These are phyloP conservation scores for Alternaria arborescens DNA, from an alignment of 2,329 filamentous ascomycete genomes.

Conservation along the genomic window DNA sequence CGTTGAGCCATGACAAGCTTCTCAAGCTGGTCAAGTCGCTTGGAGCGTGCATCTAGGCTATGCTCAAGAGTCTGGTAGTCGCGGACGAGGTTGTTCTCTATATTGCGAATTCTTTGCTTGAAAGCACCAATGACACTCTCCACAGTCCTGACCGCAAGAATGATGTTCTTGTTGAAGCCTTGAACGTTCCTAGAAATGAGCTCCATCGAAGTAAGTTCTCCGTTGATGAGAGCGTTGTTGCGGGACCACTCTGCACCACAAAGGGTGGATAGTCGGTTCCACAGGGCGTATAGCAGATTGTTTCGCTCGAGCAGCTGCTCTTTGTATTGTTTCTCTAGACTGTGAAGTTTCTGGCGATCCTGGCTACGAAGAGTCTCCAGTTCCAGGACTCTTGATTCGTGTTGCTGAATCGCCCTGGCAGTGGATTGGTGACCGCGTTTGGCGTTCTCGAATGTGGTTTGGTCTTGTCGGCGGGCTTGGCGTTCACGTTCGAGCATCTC, in stretches of 20 bases:
- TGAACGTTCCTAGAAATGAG: conserved; percentile 85
- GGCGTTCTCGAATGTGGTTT: conserved; percentile 85
- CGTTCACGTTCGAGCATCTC: conserved; percentile 94
- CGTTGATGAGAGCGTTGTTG: conserved; percentile 86
- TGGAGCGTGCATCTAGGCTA: conserved; percentile 78
- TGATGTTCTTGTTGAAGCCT: conserved; percentile 87
- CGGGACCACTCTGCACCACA: conserved; percentile 94
- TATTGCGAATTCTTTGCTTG: conserved; percentile 77
- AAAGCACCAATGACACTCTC: conserved; percentile 82
- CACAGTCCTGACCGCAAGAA: conserved; percentile 85
- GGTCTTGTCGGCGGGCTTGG: conserved; percentile 82
- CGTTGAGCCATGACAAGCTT: conserved; percentile 66
- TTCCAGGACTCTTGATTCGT: conserved; percentile 84
- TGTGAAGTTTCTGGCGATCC: conserved; percentile 78
- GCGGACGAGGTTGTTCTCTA: conserved; percentile 90
- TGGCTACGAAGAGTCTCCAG: conserved; percentile 80
- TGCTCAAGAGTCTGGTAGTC: conserved; percentile 89
- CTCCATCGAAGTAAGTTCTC: conserved; percentile 84
- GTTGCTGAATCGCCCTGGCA: conserved; percentile 82
- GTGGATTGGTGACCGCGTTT: conserved; percentile 89
- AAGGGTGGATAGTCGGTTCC: conserved; percentile 84
- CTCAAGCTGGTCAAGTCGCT: conserved; percentile 89
- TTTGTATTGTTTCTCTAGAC: conserved; percentile 80
- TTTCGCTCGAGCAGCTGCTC: conserved; percentile 92
- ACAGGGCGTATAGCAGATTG: conserved; percentile 83